phyloP scores from a whole-genome alignment of 2,329 filamentous ascomycete species.

The Orbilia quercus region DNA sequence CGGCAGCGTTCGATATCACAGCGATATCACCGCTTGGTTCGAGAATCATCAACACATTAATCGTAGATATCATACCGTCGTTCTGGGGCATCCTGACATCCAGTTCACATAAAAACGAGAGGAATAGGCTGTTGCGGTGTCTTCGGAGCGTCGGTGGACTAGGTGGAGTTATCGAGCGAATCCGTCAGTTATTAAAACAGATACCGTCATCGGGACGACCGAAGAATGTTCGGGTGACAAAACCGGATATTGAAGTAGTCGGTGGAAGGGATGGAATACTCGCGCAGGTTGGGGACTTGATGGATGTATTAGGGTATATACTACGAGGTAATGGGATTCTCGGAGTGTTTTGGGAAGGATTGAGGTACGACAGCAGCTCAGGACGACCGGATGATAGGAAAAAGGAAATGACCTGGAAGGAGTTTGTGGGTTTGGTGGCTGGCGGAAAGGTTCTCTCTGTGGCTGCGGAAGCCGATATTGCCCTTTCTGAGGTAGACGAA shows the following conservation, averaged over 20 bases:
- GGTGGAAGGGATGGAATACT: conserved; percentile 60
- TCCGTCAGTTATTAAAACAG: conserved; percentile 72
- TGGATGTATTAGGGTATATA: conserved; percentile 63
- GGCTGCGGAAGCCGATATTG: conserved; percentile 68
- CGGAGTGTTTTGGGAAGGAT: conserved; percentile 55
- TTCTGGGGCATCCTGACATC: conserved; percentile 77
- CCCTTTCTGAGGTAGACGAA: conserved; percentile 59
- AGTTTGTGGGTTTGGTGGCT: conserved; percentile 70
- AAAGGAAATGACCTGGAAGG: conserved; percentile 72
- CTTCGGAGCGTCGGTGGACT: conserved; percentile 80
- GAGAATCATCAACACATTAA: conserved; percentile 79
- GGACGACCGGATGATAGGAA: conserved; percentile 62
- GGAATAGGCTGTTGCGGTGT: conserved; percentile 71
- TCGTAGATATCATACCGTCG: conserved; percentile 79
- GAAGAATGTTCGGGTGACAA: conserved; percentile 45
- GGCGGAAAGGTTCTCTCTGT: conserved; percentile 72
- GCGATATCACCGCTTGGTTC: conserved; percentile 51
- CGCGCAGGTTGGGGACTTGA: conserved; percentile 63
- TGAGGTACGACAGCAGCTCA: conserved; percentile 60
- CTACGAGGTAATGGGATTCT: conserved; percentile 56
- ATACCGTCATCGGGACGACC: conserved; percentile 60
- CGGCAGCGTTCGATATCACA: conserved; percentile 41
- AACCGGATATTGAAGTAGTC: conserved; percentile 56
- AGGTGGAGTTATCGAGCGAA: conserved; percentile 77
- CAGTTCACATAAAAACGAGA: conserved; percentile 63